Evolutionary conservation across 495 filamentous ascomycete genomes (phyloP), one percentile per base, ranked within the genome.

Genomic region (Aspergillus leporis): DNA sequence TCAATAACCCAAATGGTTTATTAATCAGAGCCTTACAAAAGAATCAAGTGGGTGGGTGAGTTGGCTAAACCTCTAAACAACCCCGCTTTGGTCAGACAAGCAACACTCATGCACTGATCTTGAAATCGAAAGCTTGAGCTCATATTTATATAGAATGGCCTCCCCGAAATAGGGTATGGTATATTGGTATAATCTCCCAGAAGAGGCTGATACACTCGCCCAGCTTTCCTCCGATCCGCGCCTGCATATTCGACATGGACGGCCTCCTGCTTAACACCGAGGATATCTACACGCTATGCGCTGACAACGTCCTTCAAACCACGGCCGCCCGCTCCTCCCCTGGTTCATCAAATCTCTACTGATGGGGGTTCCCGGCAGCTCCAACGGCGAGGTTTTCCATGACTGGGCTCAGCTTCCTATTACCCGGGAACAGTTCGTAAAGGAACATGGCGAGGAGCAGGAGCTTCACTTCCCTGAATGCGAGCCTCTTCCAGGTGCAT

Each of bases 221-320:
- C 63, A 62, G 62, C 40, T 72, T 77, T 40, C 72, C 73, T 1
- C 67, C 69, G 30, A 58, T 78, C 60, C 74, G 76, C 40, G 75
- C 76, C 61, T 78, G 75, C 58, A 73, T 79, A 40, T 79, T 79
- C 60, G 76, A 78, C 60, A 64, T 78, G 46, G 76, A 79, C 60
- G 76, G 76, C 10, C 66, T 71, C 21, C 70, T 79, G 19, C 71
- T 79, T 54, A 70, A 79, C 55, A 69, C 75, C 22, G 76, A 79
- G 66, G 76, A 76, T 61, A 72, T 79, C 43, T 67, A 70, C 55
- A 71, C 68, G 21, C 55, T 60, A 21, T 68, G 66, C 47, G 65
- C 59, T 38, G 74, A 78, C 65, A 64, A 23, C 47, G 78, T 34
- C 71, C 78, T 9, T 38, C 58, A 50, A 61, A 65, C 22, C 71